phyloP scores from a whole-genome alignment of 768 basidiomycete species.

The Sarcodon aspratus region DNA sequence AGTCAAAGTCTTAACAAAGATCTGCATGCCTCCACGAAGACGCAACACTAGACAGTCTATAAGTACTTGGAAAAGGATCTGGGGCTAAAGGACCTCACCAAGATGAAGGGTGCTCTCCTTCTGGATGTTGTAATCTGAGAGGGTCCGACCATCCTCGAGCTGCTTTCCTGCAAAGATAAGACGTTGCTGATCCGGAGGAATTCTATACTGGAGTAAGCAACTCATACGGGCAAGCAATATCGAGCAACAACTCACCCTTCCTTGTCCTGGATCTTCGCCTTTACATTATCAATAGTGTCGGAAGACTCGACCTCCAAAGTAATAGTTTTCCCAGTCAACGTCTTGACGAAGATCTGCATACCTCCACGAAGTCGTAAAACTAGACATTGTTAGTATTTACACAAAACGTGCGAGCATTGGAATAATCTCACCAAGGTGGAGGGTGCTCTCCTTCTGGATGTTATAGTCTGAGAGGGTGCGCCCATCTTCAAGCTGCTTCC shows the following conservation, averaged over 20 bases:
- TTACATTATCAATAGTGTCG: constrained; percentile 68
- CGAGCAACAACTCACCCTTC: constrained; percentile 29
- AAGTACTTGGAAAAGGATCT: not conserved
- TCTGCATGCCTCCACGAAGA: constrained; percentile 87
- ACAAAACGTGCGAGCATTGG: constrained; percentile 22
- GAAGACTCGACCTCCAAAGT: constrained; percentile 80
- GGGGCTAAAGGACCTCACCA: constrained; percentile 9
- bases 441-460: constrained; percentile 54
- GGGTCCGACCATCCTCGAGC: constrained; percentile 86
- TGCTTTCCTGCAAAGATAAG: constrained; percentile 97
- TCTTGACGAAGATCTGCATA: constrained; percentile 88
- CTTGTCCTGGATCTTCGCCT: constrained; percentile 81
- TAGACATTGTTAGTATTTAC: constrained; percentile 18
- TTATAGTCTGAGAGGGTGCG: constrained; percentile 62
- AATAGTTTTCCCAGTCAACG: constrained; percentile 83
- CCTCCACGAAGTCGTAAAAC: constrained; percentile 31
- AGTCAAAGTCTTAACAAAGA: constrained; percentile 74
- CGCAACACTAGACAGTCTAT: constrained; percentile 44
- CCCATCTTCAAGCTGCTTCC: constrained; percentile 79
- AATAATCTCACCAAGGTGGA: constrained; percentile 30
- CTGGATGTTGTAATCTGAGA: constrained; percentile 89
- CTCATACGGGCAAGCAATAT: no score
- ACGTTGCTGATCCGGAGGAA: constrained; percentile 86
- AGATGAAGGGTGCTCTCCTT: constrained; percentile 90
- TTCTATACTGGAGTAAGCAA: constrained; percentile 12